Percentiles rank a stretch among this genome's conserved stretches.
phyloP scores from a whole-genome alignment of 1,284 basidiomycete genomes.

The Cryptococcus floricola region DNA sequence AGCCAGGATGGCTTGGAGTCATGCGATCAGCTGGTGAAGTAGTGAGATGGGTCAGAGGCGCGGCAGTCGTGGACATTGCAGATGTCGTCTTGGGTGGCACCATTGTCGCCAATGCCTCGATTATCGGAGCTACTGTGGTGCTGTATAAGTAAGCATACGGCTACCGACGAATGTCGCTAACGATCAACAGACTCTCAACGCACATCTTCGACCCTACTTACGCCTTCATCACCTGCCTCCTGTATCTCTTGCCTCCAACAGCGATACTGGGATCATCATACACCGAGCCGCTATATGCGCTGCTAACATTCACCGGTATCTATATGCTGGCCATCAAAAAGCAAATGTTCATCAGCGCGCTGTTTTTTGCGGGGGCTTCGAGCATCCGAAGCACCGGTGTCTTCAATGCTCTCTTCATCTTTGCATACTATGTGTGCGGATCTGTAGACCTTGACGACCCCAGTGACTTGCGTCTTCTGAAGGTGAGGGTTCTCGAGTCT shows the following conservation, averaged over 20 bases:
- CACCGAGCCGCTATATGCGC: slow-evolving; percentile 80
- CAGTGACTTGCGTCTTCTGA: no score
- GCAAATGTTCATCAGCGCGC: slow-evolving; percentile 56
- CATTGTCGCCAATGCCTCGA: slow-evolving; percentile 26
- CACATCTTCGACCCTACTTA: slow-evolving; percentile 48
- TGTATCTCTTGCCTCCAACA: slow-evolving; percentile 77
- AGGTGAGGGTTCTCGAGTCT: no score
- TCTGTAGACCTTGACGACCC: no score
- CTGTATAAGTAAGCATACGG: slow-evolving; percentile 58
- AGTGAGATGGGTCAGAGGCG: slow-evolving; percentile 21
- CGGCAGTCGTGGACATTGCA: slow-evolving; percentile 6
- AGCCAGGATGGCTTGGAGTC: slow-evolving; percentile 64
- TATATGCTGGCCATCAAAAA: slow-evolving; percentile 38
- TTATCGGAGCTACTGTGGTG: slow-evolving; percentile 50
- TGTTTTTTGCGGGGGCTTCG: slow-evolving; percentile 64
- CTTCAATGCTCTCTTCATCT: slow-evolving; percentile 52
- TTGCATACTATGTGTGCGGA: background rate
- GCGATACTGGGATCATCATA: slow-evolving; percentile 69
- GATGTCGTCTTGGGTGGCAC: slow-evolving; percentile 34
- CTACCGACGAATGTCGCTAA: background rate
- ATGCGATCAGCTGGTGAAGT: slow-evolving; percentile 52
- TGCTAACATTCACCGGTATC: slow-evolving; percentile 68
- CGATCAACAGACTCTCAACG: slow-evolving; percentile 38
- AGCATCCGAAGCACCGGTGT: slow-evolving; percentile 78
- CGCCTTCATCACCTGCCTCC: slow-evolving; percentile 59